Evolutionary conservation across 345 rosid species (phyloP), one percentile per base, ranked within the genome.

Genomic region (Atalantia buxifolia): DNA sequence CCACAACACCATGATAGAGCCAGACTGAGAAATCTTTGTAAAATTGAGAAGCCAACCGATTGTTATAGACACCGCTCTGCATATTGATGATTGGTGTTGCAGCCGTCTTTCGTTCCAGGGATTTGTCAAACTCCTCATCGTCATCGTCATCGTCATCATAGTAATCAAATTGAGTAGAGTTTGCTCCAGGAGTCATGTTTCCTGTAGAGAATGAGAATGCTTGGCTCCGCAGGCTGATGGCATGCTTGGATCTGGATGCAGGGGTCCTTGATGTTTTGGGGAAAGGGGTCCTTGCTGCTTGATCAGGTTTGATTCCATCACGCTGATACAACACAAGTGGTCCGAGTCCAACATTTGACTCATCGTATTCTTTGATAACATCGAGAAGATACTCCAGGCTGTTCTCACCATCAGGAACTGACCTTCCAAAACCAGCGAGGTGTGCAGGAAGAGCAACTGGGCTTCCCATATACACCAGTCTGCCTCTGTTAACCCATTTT

Each of bases 351-450:
- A 84, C 60, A 0, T 79, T 78, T 1, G 98, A 86, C 66, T 91
- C 98, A 60, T 91, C 92, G 31, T 91, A 91, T 80, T 91, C 94
- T 60, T 88, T 91, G 78, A 94, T 87, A 30, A 94, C 86, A 69
- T 95, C 97, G 2, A 95, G 87, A 36, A 94, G 91, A 78, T 90
- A 90, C 84, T 95, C 98, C 1, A 88, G 80, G 75, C 83, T 88
- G 83, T 89, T 93, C 82, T 93, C 95, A 0, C 92, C 92, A 45
- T 95, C 90, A 5, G 98, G 98, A 42, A 90, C 76, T 0, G 95
- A 88, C 85, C 90, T 85, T 19, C 95, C 94, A 16, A 93, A 92
- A 50, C 89, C 89, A 0, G 87, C 83, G 71, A 93, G 92, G 80
- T 85, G 88, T 0, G 75, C 69, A 7, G 93, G 84, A 40, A 93